A percentile compares a stretch with the other conserved stretches of the same genome.
phyloP scores from a whole-genome alignment of 2,329 filamentous ascomycete species.

The Ilyonectria destructans region DNA sequence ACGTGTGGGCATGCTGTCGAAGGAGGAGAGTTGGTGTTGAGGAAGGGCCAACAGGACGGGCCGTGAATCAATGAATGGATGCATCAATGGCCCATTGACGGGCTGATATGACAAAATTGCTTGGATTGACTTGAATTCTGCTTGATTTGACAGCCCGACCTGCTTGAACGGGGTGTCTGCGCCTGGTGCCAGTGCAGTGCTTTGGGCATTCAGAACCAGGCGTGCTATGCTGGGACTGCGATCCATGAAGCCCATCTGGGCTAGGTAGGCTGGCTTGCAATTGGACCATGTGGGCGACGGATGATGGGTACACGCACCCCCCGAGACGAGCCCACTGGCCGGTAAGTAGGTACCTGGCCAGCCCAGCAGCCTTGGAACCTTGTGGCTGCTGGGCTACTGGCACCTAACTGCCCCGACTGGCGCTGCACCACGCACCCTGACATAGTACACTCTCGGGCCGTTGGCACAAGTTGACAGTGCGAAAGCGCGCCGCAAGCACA shows the following conservation, averaged over 20 bases:
- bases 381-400: slow-evolving; percentile 19
- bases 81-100: slow-evolving; percentile 23
- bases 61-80: slow-evolving; percentile 22
- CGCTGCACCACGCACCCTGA: slow-evolving; percentile 34
- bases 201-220: slow-evolving; percentile 30
- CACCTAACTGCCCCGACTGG: slow-evolving; percentile 40
- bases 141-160: slow-evolving; percentile 14
- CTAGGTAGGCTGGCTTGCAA: slow-evolving; percentile 26
- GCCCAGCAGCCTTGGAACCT: slow-evolving; percentile 19
- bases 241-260: slow-evolving; percentile 12
- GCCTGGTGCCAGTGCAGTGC: slow-evolving; percentile 18
- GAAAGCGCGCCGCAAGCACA: slow-evolving; percentile 41
- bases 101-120: slow-evolving; percentile 4
- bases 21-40: slow-evolving; percentile 16
- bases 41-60: slow-evolving; percentile 8
- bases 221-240: slow-evolving; percentile 14
- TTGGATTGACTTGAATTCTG: slow-evolving; percentile 18
- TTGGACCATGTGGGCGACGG: slow-evolving; percentile 26
- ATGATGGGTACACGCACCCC: slow-evolving; percentile 23
- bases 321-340: slow-evolving; percentile 6
- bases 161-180: slow-evolving; percentile 8
- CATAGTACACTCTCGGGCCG: slow-evolving; percentile 45
- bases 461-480: slow-evolving; percentile 48
- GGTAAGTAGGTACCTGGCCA: slow-evolving; percentile 23
- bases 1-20: slow-evolving; percentile 11